Base-by-base conservation (phyloP, 495 filamentous ascomycete genomes). In the Bacidia rubella region DNA sequence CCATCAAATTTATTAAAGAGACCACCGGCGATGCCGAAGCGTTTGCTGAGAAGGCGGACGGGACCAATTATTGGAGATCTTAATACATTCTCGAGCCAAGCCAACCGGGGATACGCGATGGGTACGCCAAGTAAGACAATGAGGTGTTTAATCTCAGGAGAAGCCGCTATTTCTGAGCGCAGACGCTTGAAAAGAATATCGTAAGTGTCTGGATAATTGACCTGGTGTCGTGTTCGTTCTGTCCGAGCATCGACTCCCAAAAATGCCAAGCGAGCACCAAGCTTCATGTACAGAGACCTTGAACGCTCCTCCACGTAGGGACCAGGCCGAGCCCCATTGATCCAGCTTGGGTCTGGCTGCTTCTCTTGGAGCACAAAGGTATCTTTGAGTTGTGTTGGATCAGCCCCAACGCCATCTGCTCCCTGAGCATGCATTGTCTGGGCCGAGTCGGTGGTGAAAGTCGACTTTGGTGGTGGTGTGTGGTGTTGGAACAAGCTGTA, bases 401-500 rank as follows among this genome's bases (percentile, higher is more conserved):
- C 86, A 10, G 69, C 60, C 5, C 73, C 74, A 17, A 72, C 68
- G 5, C 74, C 77, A 32, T 74, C 68, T 35, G 29, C 54, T 11
- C 67, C 66, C 21, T 64, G 63, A 15, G 42, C 57, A 2, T 60
- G 40, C 62, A 68, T 76, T 11, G 77, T 81, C 55, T 75, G 67
- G 3, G 77, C 72, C 4, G 75, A 71, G 61, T 81, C 79, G 0
- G 86, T 86, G 11, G 86, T 92, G 63, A 82, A 94, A 2, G 89
- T 92, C 3, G 82, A 86, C 53, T 75, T 71, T 11, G 87, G 87
- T 15, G 88, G 89, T 15, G 87, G 73, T 23, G 90, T 71, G 56
- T 97, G 90, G 54, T 95, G 90, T 70, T 95, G 90, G 69, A 97
- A 95, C 19, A 97, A 75, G 66, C 89, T 79, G 62, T 95, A 95